A percentile compares a stretch with the other conserved stretches of the same genome.
These are phyloP conservation scores for Leccinellum rugosiceps DNA, from an alignment of 768 basidiomycete genomes.

Conservation along the genomic window DNA sequence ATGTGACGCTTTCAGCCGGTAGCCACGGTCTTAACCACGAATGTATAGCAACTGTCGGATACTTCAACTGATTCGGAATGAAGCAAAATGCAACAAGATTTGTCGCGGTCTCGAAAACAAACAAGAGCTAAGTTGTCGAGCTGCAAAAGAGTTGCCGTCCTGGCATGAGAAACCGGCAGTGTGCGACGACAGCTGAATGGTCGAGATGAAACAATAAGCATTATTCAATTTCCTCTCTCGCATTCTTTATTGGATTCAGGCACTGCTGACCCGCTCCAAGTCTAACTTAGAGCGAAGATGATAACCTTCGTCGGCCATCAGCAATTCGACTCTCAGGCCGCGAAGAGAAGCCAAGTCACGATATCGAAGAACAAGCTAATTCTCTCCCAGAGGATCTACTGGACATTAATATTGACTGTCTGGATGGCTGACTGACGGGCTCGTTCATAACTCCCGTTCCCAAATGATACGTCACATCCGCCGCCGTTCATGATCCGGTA, in stretches of 20 bases:
- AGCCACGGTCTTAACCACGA: constrained; percentile 17
- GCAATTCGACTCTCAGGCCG: constrained; percentile 8
- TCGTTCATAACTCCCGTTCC: neutral
- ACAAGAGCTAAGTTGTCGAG: neutral
- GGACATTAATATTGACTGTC: neutral
- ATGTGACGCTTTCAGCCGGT: constrained; percentile 17
- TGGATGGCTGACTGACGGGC: neutral
- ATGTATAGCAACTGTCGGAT: constrained; percentile 1
- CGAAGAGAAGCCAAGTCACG: constrained; percentile 13
- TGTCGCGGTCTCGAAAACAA: constrained; percentile 7
- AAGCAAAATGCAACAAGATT: constrained; percentile 15
- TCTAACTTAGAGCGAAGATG: constrained; percentile 20
- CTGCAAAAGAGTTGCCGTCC: neutral
- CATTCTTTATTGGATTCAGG: constrained; percentile 19
- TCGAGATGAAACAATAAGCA: constrained; percentile 15
- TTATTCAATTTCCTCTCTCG: constrained; percentile 3
- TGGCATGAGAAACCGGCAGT: constrained; percentile 19
- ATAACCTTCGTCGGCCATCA: constrained; percentile 27
- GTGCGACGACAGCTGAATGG: constrained; percentile 16
- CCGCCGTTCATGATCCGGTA: neutral
- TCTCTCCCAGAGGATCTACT: neutral
- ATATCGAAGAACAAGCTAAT: neutral
- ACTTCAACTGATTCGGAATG: constrained; percentile 10
- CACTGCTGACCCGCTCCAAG: neutral
- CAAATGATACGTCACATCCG: neutral